Conservation (phyloP, 441 rosid genomes). For the Lepidium campestre region DNA sequence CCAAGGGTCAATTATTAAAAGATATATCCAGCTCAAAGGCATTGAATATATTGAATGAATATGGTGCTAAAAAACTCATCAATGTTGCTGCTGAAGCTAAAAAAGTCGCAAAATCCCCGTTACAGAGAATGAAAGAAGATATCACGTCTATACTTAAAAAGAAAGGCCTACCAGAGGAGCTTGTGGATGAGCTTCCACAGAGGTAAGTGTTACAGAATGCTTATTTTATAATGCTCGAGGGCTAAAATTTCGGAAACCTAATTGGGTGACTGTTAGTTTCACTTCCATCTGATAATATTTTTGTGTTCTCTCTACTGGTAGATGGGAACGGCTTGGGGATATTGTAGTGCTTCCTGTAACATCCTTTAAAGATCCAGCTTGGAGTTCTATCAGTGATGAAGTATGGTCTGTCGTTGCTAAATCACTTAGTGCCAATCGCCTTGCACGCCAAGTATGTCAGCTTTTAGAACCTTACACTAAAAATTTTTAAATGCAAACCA, state of each 20-base stretch:
- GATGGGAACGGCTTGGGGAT: conserved; percentile 94
- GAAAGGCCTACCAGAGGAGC: conserved; percentile 51
- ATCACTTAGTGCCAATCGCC: conserved; percentile 58
- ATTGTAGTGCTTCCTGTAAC: conserved; percentile 79
- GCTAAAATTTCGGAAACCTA: neutral
- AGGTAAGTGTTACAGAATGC: conserved; percentile 44
- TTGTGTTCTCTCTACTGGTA: conserved; percentile 27
- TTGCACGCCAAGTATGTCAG: conserved; percentile 75
- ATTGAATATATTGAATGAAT: conserved; percentile 52
- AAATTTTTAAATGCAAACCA: neutral
- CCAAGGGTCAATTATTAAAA: conserved; percentile 29
- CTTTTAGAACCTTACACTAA: neutral
- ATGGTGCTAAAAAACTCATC: conserved; percentile 42
- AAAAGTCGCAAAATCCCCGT: conserved; percentile 58
- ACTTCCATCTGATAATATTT: conserved; percentile 2
- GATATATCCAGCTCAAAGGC: conserved; percentile 50
- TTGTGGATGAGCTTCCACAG: conserved; percentile 66
- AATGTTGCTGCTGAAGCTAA: conserved; percentile 52
- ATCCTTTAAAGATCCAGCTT: conserved; percentile 72
- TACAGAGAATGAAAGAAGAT: conserved; percentile 57
- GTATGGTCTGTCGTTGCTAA: conserved; percentile 72
- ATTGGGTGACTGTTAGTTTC: neutral
- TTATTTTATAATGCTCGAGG: neutral
- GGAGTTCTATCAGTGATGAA: conserved; percentile 67
- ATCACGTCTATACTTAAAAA: conserved; percentile 43